Percentiles rank a stretch among this genome's conserved stretches.
phyloP scores from a whole-genome alignment of 2,329 filamentous ascomycete genomes.

The Emmonsiellopsis sp. region DNA sequence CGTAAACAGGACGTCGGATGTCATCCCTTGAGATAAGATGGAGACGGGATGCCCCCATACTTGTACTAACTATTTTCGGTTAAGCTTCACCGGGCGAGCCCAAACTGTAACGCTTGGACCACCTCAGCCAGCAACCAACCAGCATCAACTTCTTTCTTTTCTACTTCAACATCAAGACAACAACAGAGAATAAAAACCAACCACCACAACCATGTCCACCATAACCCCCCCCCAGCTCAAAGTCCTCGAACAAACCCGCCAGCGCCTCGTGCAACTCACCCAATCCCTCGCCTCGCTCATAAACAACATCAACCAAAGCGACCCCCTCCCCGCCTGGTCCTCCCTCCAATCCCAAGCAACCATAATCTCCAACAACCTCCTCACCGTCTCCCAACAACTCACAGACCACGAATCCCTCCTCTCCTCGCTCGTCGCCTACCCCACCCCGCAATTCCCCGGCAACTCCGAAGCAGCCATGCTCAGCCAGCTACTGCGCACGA shows the following conservation, averaged over 20 bases:
- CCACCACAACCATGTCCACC: slow-evolving; percentile 24
- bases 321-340: slow-evolving; percentile 60
- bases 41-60: too few species aligned
- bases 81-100: too few species aligned
- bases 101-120: too few species aligned
- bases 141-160: neutral
- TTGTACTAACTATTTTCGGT: too few species aligned
- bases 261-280: slow-evolving; percentile 59
- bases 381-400: slow-evolving; percentile 56
- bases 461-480: slow-evolving; percentile 55
- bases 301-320: slow-evolving; percentile 50
- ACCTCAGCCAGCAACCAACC: too few species aligned
- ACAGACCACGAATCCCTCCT: slow-evolving; percentile 59
- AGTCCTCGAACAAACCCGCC: slow-evolving; percentile 61
- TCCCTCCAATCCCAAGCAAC: slow-evolving; percentile 63
- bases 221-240: slow-evolving; percentile 42
- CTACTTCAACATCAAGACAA: neutral
- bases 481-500: slow-evolving; percentile 67
- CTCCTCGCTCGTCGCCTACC: slow-evolving; percentile 62
- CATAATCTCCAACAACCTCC: slow-evolving; percentile 63
- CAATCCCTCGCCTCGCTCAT: slow-evolving; percentile 59
- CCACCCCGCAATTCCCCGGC: slow-evolving; percentile 65
- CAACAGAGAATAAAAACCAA: neutral
- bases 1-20: too few species aligned
- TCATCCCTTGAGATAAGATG: too few species aligned